Conservation (phyloP, 2,329 filamentous ascomycete genomes). For the Fonsecaea monophora region DNA sequence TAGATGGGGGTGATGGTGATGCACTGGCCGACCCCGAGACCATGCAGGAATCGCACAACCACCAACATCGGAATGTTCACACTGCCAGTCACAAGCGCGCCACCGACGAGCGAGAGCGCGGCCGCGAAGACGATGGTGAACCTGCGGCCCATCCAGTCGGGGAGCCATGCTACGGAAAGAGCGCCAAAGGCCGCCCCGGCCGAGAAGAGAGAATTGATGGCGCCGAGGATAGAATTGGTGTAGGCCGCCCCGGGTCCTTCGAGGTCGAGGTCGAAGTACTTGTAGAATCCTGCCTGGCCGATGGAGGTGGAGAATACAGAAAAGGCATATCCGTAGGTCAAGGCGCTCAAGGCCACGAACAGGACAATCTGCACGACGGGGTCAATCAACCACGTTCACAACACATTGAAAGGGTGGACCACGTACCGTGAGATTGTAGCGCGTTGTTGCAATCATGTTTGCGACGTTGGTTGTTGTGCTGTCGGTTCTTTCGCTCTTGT, state of each 20-base stretch:
- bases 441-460: too few relatives aligned
- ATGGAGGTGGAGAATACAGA: slow-evolving; percentile 7
- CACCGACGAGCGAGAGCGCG: slow-evolving; percentile 45
- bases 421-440: too few relatives aligned
- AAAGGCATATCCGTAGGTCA: slow-evolving; percentile 5
- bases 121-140: slow-evolving; percentile 48
- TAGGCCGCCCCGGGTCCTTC: neutral
- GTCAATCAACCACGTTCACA: too few relatives aligned
- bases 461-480: too few relatives aligned
- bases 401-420: too few relatives aligned
- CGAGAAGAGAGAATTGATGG: slow-evolving; percentile 53
- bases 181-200: slow-evolving; percentile 49
- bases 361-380: neutral
- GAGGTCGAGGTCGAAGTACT: slow-evolving; percentile 15
- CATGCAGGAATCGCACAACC: slow-evolving; percentile 39
- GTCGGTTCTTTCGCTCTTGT: too few relatives aligned
- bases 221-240: slow-evolving; percentile 46
- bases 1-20: slow-evolving; percentile 54
- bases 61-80: slow-evolving; percentile 29
- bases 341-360: slow-evolving; percentile 3
- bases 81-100: slow-evolving; percentile 48
- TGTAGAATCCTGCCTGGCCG: slow-evolving; percentile 19
- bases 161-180: slow-evolving; percentile 47
- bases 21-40: slow-evolving; percentile 55
- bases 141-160: slow-evolving; percentile 48